A percentile compares a stretch with the other conserved stretches of the same genome.
Evolutionary conservation across 2,329 filamentous ascomycete genomes (phyloP).

Genomic region (Beauveria rudraprayagi): DNA sequence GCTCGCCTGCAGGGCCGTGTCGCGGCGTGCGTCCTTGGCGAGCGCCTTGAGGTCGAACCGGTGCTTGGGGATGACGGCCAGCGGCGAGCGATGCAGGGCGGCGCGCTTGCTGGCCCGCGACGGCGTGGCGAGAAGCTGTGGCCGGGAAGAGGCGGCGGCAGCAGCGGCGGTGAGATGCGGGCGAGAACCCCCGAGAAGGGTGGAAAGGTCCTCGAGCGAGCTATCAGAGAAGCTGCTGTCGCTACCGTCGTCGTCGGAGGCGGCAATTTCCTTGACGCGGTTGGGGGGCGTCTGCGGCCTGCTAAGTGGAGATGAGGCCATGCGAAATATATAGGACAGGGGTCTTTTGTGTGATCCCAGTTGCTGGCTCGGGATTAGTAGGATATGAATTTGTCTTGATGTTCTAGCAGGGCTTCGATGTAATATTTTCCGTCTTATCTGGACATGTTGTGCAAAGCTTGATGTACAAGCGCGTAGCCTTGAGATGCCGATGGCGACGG

Average conservation of each 20-base stretch:
- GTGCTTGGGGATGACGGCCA: slow-evolving; percentile 46
- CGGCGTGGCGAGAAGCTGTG: neutral
- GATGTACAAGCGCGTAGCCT: neutral
- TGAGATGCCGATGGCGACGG: neutral
- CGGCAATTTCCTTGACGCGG: slow-evolving; percentile 44
- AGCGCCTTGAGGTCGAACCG: slow-evolving; percentile 58
- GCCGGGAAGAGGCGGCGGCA: slow-evolving; percentile 7
- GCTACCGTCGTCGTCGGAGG: slow-evolving; percentile 63
- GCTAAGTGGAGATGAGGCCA: slow-evolving; percentile 21
- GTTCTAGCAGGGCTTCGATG: too few species aligned
- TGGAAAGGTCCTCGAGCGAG: slow-evolving; percentile 46
- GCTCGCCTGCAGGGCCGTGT: slow-evolving; percentile 52
- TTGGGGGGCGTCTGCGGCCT: slow-evolving; percentile 33
- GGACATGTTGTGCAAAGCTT: neutral
- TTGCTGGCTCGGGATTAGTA: neutral
- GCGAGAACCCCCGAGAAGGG: slow-evolving; percentile 22
- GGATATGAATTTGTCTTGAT: neutral
- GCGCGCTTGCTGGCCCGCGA: slow-evolving; percentile 21
- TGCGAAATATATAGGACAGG: neutral
- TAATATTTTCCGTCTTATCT: neutral
- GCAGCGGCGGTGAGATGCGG: slow-evolving; percentile 11
- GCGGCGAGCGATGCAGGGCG: slow-evolving; percentile 41
- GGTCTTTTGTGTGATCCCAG: neutral
- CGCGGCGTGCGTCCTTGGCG: slow-evolving; percentile 48
- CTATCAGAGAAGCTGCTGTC: slow-evolving; percentile 46